phyloP scores from a whole-genome alignment of 345 rosid genomes.

The Camelina neglecta region DNA sequence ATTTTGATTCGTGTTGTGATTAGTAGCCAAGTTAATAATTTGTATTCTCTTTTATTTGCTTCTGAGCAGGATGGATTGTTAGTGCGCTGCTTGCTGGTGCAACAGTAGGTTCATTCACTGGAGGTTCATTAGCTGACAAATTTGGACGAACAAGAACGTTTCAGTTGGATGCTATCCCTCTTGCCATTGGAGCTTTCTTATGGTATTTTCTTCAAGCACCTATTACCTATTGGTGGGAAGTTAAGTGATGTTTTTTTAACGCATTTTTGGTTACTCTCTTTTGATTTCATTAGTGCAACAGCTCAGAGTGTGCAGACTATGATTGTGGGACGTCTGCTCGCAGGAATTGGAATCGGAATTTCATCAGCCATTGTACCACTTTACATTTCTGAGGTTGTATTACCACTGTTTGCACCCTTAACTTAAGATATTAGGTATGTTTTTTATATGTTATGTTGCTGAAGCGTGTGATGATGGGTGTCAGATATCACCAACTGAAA shows the following conservation, averaged over 20 bases:
- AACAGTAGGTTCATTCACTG: conserved; percentile 91
- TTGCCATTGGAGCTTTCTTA: conserved; percentile 80
- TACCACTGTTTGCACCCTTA: neutral
- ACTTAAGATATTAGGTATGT: neutral
- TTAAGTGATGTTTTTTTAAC: conserved; percentile 8
- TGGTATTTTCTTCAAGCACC: conserved; percentile 51
- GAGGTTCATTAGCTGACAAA: conserved; percentile 92
- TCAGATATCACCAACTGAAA: conserved; percentile 98
- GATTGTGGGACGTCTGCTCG: conserved; percentile 95
- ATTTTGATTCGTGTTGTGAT: conserved; percentile 6
- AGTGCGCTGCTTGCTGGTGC: conserved; percentile 98
- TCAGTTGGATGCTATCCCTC: conserved; percentile 94
- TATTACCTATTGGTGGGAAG: neutral
- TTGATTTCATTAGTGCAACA: conserved; percentile 65
- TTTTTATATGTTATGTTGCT: conserved; percentile 16
- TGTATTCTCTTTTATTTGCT: conserved; percentile 2
- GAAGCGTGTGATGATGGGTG: conserved; percentile 24
- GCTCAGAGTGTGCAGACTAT: conserved; percentile 89
- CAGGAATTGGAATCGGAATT: conserved; percentile 98
- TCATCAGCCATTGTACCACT: conserved; percentile 97
- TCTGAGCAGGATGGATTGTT: conserved; percentile 89
- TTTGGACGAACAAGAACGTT: conserved; percentile 95
- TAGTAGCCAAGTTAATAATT: conserved; percentile 20
- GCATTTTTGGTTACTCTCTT: conserved; percentile 17
- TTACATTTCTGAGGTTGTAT: conserved; percentile 94